phyloP scores from a whole-genome alignment of 495 filamentous ascomycete genomes.

The Penicillium malachiteum region DNA sequence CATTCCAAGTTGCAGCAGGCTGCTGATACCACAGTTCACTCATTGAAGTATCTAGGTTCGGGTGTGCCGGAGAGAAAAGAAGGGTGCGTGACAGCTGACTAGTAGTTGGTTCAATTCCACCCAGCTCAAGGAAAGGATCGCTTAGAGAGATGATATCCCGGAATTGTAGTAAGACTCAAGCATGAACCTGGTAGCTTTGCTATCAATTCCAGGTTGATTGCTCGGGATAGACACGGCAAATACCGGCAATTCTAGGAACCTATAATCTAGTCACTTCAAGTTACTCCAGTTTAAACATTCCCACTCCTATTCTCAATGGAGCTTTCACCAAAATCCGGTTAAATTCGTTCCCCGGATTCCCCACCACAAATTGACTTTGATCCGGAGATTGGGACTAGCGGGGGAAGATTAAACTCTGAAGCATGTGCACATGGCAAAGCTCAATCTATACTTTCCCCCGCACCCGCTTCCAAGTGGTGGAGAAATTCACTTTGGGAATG shows the following conservation, averaged over 20 bases:
- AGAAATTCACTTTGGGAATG: conserved; percentile 5
- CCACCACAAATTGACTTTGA: not conserved
- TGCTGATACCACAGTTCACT: conserved; percentile 35
- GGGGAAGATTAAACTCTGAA: not conserved
- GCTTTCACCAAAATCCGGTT: not conserved
- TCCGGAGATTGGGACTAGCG: not conserved
- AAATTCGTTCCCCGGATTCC: not conserved
- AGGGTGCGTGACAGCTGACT: no score
- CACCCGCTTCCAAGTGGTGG: conserved; percentile 21
- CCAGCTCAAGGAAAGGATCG: no score
- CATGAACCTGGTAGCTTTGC: no score
- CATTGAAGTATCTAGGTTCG: conserved; percentile 8
- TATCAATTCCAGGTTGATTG: no score
- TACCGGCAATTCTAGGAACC: no score
- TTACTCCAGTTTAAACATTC: not conserved
- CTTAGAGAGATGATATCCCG: no score
- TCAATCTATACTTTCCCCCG: conserved; percentile 9
- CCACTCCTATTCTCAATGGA: not conserved
- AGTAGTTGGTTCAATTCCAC: no score
- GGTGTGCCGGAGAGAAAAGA: no score
- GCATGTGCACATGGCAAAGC: not conserved
- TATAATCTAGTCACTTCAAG: no score
- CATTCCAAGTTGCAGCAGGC: conserved; percentile 22
- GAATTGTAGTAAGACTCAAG: no score
- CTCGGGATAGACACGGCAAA: no score